phyloP scores from a whole-genome alignment of 345 rosid species.

The Citrus sp. region DNA sequence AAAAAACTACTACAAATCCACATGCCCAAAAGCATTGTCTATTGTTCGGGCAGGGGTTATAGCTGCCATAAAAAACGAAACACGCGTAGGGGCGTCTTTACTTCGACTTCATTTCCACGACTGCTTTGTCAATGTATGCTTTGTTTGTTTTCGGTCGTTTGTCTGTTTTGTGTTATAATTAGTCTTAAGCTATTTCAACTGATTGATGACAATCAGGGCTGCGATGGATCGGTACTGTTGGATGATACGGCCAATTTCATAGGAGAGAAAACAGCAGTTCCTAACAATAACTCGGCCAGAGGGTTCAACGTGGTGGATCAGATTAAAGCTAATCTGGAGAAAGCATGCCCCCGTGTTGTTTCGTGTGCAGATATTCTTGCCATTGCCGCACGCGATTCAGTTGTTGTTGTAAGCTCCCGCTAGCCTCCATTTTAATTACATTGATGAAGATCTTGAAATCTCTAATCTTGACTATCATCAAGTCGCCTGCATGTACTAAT shows the following conservation, averaged over 20 bases:
- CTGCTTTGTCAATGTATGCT: conserved; percentile 46
- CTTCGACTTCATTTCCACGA: conserved; percentile 46
- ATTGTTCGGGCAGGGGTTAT: conserved; percentile 23
- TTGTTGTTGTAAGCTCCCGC: background rate
- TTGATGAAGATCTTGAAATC: background rate
- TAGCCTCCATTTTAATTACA: background rate
- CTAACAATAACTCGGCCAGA: conserved; percentile 43
- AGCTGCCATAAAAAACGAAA: conserved; percentile 23
- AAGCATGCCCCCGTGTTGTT: conserved; percentile 47
- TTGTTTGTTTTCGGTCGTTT: too few relatives aligned
- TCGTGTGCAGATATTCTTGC: conserved; percentile 58
- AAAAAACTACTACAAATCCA: conserved; percentile 18
- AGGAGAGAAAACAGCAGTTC: conserved; percentile 56
- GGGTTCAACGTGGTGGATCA: conserved; percentile 47
- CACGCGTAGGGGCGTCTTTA: conserved; percentile 41
- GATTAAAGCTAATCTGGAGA: conserved; percentile 48
- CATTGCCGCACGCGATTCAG: conserved; percentile 49
- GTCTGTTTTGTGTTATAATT: too few relatives aligned
- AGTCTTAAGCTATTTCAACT: background rate
- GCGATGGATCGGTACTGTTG: conserved; percentile 53
- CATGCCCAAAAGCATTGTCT: conserved; percentile 33
- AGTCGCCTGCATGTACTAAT: too few relatives aligned
- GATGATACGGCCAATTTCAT: conserved; percentile 43
- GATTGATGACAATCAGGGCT: conserved; percentile 36
- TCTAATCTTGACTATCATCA: background rate